phyloP scores from a whole-genome alignment of 1,284 basidiomycete genomes.

The Ceratobasidium sp. region DNA sequence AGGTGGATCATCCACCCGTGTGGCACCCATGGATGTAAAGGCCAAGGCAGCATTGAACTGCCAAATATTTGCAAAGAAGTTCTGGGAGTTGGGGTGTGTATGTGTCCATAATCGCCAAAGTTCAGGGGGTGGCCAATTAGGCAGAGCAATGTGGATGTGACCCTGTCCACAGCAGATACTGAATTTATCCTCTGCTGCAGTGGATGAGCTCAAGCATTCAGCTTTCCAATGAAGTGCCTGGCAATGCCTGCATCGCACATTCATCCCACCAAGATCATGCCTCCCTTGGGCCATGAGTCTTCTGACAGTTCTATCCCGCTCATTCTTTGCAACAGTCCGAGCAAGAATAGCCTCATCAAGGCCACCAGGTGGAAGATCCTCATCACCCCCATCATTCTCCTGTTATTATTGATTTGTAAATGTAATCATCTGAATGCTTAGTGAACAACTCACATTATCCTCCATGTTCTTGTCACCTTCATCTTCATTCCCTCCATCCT shows the following conservation, averaged over 20 bases:
- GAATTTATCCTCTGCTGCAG: not conserved
- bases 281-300: not conserved
- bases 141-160: not conserved
- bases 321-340: not conserved
- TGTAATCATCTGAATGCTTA: no score
- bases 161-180: not conserved
- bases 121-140: not conserved
- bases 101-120: not conserved
- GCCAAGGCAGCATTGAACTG: conserved; percentile 34
- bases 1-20: not conserved
- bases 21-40: conserved; percentile 28
- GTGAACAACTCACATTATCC: no score
- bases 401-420: no score
- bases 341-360: not conserved
- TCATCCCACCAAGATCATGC: conserved; percentile 2
- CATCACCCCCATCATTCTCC: no score
- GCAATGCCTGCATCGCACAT: not conserved
- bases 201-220: not conserved
- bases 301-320: not conserved
- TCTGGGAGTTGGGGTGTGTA: not conserved
- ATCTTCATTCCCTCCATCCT: no score
- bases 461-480: no score
- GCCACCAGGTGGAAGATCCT: not conserved
- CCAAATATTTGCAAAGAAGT: conserved; percentile 32
- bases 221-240: not conserved